Evolutionary conservation across 805 yeast genomes (phyloP).

Genomic region (Saccharomyces paradoxus): DNA sequence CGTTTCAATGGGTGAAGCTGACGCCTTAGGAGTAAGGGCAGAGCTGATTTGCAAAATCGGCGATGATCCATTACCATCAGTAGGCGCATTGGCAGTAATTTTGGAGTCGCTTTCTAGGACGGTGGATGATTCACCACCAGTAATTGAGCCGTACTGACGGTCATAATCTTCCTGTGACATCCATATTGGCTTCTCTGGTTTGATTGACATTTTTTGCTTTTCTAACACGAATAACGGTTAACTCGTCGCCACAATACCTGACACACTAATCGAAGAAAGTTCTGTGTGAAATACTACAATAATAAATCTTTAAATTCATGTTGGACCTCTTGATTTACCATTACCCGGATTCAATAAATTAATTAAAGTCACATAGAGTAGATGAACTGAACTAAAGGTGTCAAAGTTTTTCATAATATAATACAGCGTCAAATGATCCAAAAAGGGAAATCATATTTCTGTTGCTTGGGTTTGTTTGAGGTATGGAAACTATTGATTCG

Average conservation of each 20-base stretch:
- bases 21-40: neutral
- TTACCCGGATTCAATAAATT: neutral
- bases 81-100: neutral
- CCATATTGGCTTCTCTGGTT: slow-evolving; percentile 32
- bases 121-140: neutral
- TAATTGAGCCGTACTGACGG: slow-evolving; percentile 19
- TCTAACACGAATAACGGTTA: neutral
- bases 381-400: neutral
- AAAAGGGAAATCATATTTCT: neutral
- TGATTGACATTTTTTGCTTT: slow-evolving; percentile 8
- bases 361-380: neutral
- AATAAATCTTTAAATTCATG: neutral
- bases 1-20: neutral
- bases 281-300: neutral
- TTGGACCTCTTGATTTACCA: neutral
- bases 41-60: neutral
- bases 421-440: neutral
- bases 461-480: neutral
- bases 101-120: neutral
- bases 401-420: too few relatives aligned
- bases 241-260: neutral
- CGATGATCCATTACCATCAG: neutral
- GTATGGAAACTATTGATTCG: neutral
- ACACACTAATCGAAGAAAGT: neutral
- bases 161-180: slow-evolving; percentile 33